A percentile compares a stretch with the other conserved stretches of the same genome.
Evolutionary conservation across 2,329 filamentous ascomycete genomes (phyloP).

Genomic region (Alternaria sp.): DNA sequence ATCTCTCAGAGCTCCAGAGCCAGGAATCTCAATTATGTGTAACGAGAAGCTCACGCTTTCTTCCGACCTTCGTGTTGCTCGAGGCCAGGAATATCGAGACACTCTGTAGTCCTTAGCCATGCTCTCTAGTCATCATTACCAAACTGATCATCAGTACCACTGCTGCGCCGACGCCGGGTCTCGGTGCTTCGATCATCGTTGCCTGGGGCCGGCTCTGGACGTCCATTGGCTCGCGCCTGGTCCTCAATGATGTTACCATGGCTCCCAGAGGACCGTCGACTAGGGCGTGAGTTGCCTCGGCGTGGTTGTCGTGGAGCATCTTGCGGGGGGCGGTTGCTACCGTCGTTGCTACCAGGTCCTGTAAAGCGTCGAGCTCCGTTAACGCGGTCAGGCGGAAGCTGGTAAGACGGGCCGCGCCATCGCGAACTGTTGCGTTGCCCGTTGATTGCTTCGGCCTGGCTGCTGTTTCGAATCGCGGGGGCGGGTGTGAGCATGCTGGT

Average conservation of each 20-base stretch:
- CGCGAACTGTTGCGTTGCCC: not conserved
- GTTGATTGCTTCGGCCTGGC: not conserved
- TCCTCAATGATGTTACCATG: not conserved
- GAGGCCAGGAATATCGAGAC: not conserved
- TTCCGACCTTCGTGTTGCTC: not conserved
- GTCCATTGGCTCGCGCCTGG: not conserved
- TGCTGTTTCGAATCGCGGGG: not conserved
- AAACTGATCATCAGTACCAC: not conserved
- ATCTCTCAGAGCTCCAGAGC: not conserved
- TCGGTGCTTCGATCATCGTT: not conserved
- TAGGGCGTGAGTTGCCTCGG: not conserved
- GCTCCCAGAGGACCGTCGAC: not conserved
- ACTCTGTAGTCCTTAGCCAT: not conserved
- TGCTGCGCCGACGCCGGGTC: not conserved
- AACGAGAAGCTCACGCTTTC: not conserved
- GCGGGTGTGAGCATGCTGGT: not conserved
- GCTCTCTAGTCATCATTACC: not conserved
- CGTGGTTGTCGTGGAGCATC: not conserved
- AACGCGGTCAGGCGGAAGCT: not conserved
- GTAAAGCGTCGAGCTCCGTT: not conserved
- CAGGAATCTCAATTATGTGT: not conserved
- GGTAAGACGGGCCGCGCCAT: not conserved
- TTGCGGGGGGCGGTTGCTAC: not conserved
- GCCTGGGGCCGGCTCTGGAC: not conserved
- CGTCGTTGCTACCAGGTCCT: not conserved